Conservation (phyloP, 1,284 basidiomycete species). For the Meripilus lineatus region DNA sequence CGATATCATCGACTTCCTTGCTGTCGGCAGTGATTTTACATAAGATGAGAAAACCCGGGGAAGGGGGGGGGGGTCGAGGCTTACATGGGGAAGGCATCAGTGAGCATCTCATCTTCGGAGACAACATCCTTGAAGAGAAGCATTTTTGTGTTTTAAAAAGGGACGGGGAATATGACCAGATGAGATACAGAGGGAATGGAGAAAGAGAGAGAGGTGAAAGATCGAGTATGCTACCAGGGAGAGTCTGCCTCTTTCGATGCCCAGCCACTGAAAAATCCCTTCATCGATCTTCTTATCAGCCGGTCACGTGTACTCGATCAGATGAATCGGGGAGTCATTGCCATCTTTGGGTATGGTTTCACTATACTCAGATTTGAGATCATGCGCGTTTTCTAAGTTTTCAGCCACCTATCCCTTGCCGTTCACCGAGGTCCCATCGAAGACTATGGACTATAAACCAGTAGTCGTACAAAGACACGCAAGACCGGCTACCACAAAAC, state of each 20-base stretch:
- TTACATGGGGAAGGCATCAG: conserved; percentile 87
- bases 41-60: not conserved
- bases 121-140: conserved; percentile 77
- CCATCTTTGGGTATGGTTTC: conserved; percentile 4
- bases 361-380: conserved; percentile 19
- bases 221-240: no score
- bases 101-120: conserved; percentile 90
- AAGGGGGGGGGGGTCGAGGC: conserved; percentile 20
- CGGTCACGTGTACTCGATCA: conserved; percentile 18
- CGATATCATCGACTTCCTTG: conserved; percentile 80
- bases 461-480: conserved; percentile 59
- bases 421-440: not conserved
- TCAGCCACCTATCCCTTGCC: conserved; percentile 1
- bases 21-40: conserved; percentile 36
- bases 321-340: no score
- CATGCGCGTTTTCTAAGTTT: conserved; percentile 8
- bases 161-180: conserved; percentile 13
- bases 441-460: conserved; percentile 73
- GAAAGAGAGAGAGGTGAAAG: no score
- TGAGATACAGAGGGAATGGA: conserved; percentile 17
- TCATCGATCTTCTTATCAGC: conserved; percentile 29
- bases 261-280: conserved; percentile 12
- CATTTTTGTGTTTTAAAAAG: conserved; percentile 43
- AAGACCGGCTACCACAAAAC: conserved; percentile 52
- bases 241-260: conserved; percentile 15